A percentile compares a stretch with the other conserved stretches of the same genome.
These are phyloP conservation scores for Aspergillus texensis DNA, from an alignment of 2,329 filamentous ascomycete genomes.

Conservation along the genomic window DNA sequence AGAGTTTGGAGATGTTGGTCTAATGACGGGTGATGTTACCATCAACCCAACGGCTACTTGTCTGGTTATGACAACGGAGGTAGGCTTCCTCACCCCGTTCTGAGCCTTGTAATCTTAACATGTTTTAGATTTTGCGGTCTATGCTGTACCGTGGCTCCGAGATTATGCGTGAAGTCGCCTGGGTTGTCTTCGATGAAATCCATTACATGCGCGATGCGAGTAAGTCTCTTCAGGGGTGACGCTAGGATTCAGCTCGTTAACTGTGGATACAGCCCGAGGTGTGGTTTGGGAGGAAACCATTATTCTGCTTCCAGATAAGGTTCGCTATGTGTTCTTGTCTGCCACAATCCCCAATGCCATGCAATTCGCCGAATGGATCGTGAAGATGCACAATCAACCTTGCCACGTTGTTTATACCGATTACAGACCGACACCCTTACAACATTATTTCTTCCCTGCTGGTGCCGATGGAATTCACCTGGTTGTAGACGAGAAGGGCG, in stretches of 20 bases:
- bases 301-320: slow-evolving; percentile 95
- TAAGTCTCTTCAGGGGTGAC: slow-evolving; percentile 23
- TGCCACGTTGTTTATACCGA: slow-evolving; percentile 99
- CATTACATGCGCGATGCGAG: slow-evolving; percentile 95
- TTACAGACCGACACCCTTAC: slow-evolving; percentile 92
- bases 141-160: slow-evolving; percentile 98
- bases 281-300: slow-evolving; percentile 99
- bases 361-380: slow-evolving; percentile 99
- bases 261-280: slow-evolving; percentile 62
- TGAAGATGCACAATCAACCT: slow-evolving; percentile 94
- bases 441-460: slow-evolving; percentile 96
- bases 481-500: slow-evolving; percentile 94
- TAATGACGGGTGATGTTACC: slow-evolving; percentile 99
- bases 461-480: slow-evolving; percentile 91
- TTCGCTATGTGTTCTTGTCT: slow-evolving; percentile 96
- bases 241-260: slow-evolving; percentile 18
- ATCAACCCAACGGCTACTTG: slow-evolving; percentile 99
- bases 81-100: slow-evolving; percentile 24
- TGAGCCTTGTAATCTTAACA: neutral
- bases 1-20: slow-evolving; percentile 92
- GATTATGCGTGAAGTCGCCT: slow-evolving; percentile 98
- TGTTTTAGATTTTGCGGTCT: slow-evolving; percentile 77
- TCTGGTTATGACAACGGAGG: slow-evolving; percentile 96
- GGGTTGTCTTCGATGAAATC: slow-evolving; percentile 98
- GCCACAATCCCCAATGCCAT: slow-evolving; percentile 98